phyloP scores from a whole-genome alignment of 164 flowering plant genomes.

The Dillenia suffruticosa region DNA sequence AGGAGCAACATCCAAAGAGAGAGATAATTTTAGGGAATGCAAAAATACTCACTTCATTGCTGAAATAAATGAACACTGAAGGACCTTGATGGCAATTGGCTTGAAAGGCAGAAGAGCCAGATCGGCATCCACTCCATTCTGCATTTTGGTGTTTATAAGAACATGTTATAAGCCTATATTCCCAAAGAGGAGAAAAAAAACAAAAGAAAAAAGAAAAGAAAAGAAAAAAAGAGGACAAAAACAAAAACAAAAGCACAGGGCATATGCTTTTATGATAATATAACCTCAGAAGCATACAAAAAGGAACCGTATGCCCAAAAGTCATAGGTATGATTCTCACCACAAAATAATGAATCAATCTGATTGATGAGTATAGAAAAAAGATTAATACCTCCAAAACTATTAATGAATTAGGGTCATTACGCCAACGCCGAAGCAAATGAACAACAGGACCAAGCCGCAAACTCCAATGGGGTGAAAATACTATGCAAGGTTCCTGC shows the following conservation, averaged over 20 bases:
- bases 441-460: constrained; percentile 84
- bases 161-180: not conserved
- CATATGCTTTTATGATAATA: no score
- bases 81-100: constrained; percentile 79
- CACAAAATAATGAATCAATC: not conserved
- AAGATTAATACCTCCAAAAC: constrained; percentile 60
- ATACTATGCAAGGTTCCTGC: constrained; percentile 93
- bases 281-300: not conserved
- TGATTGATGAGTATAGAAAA: not conserved
- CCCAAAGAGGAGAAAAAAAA: no score
- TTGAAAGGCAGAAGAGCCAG: constrained; percentile 68
- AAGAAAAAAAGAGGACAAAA: not conserved
- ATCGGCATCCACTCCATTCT: constrained; percentile 55
- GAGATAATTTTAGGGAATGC: not conserved
- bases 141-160: constrained; percentile 15
- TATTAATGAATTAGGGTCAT: no score
- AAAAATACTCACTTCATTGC: constrained; percentile 59
- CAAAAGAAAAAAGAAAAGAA: not conserved
- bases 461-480: constrained; percentile 86
- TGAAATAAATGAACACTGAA: constrained; percentile 79
- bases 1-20: not conserved
- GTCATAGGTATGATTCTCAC: no score
- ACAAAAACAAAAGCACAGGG: no score
- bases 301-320: not conserved
- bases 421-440: constrained; percentile 13